A percentile compares a stretch with the other conserved stretches of the same genome.
Evolutionary conservation across 1,139 yeast species (phyloP).

Genomic region (Yamadazyma trypodendri): DNA sequence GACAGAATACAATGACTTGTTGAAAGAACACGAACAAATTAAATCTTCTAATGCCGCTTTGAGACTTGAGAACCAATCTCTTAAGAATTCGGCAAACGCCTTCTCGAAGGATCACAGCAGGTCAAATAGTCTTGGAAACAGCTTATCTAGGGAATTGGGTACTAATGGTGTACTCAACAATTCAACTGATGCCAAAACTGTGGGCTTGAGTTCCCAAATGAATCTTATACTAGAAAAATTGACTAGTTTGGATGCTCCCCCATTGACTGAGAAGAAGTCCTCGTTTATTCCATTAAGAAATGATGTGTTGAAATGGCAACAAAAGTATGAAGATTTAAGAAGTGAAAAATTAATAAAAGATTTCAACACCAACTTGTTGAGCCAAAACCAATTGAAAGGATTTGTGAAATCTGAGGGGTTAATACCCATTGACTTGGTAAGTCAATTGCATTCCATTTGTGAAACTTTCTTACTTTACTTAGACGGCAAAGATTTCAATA

Average conservation of each 20-base stretch:
- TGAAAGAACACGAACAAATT: slow-evolving; percentile 25
- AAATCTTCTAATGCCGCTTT: slow-evolving; percentile 36
- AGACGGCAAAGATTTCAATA: slow-evolving; percentile 31
- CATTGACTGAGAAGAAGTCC: slow-evolving; percentile 11
- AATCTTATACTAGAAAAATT: slow-evolving; percentile 24
- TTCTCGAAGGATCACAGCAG: slow-evolving; percentile 17
- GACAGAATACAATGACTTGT: slow-evolving; percentile 11
- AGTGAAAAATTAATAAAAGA: slow-evolving; percentile 27
- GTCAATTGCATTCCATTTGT: slow-evolving; percentile 46
- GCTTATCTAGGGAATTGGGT: slow-evolving; percentile 13
- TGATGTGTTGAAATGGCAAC: slow-evolving; percentile 45
- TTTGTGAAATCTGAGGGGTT: slow-evolving; percentile 42
- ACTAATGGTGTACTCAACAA: slow-evolving; percentile 1
- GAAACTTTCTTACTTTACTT: slow-evolving; percentile 44
- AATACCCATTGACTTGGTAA: slow-evolving; percentile 43
- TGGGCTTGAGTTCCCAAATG: slow-evolving; percentile 12
- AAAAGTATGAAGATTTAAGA: slow-evolving; percentile 42
- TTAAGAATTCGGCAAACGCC: slow-evolving; percentile 25
- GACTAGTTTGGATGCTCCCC: slow-evolving; percentile 17
- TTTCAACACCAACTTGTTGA: slow-evolving; percentile 23
- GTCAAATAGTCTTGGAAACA: slow-evolving; percentile 11
- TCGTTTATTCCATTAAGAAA: slow-evolving; percentile 26
- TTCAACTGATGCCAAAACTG: neutral
- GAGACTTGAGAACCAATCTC: slow-evolving; percentile 40
- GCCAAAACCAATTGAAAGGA: slow-evolving; percentile 25